Evolutionary conservation across 768 basidiomycete genomes (phyloP).

Genomic region (Infundibulicybe gibba): DNA sequence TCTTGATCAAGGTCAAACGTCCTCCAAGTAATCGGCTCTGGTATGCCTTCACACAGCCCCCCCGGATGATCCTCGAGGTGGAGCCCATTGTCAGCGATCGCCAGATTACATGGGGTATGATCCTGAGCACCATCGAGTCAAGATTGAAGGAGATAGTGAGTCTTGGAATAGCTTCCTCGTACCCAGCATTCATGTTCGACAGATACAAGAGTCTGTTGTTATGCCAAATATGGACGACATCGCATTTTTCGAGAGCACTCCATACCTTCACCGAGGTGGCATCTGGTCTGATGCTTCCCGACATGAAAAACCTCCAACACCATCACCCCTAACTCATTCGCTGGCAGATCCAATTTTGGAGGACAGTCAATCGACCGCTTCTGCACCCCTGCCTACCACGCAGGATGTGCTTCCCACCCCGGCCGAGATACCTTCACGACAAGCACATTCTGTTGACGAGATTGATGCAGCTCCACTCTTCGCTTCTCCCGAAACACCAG

Average conservation of each 20-base stretch:
- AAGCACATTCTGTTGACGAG: constrained; percentile 17
- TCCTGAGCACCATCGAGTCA: constrained; percentile 85
- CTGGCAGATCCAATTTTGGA: constrained; percentile 12
- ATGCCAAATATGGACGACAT: constrained; percentile 99
- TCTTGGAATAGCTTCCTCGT: constrained; percentile 4
- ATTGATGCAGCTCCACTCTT: constrained; percentile 4
- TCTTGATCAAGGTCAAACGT: constrained; percentile 87
- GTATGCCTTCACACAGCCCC: constrained; percentile 92
- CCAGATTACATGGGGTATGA: constrained; percentile 93
- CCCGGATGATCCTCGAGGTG: constrained; percentile 84
- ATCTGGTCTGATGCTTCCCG: constrained; percentile 81
- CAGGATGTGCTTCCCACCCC: constrained; percentile 3
- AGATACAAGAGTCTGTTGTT: constrained; percentile 95
- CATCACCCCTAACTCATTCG: too few species aligned
- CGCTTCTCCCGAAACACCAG: constrained; percentile 3
- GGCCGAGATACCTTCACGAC: constrained; percentile 1
- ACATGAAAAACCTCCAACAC: constrained; percentile 22
- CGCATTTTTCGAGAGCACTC: constrained; percentile 82
- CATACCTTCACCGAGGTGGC: constrained; percentile 72
- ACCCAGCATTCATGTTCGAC: constrained; percentile 5
- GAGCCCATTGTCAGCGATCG: constrained; percentile 94
- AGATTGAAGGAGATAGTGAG: constrained; percentile 84
- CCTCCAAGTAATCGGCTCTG: constrained; percentile 95
- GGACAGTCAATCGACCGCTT: constrained; percentile 28
- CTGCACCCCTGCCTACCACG: constrained; percentile 29